Percentiles rank a stretch among this genome's conserved stretches.
Evolutionary conservation across 2,329 filamentous ascomycete species (phyloP).

Genomic region (Epichloe uncinata): DNA sequence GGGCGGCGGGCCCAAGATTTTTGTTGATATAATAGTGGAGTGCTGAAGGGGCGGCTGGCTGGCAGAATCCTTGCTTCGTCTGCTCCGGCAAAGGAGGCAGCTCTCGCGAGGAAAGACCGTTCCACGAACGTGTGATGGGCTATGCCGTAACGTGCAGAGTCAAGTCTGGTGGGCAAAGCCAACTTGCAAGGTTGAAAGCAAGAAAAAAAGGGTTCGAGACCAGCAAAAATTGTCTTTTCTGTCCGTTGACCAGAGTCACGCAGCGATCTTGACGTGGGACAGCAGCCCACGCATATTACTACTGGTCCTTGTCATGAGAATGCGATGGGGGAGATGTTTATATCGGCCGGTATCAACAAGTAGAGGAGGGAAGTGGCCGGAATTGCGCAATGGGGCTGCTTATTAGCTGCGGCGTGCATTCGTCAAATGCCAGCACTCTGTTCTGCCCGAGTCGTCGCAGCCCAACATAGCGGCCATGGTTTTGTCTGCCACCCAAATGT

Average conservation of each 20-base stretch:
- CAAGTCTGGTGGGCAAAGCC: not conserved
- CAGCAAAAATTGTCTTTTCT: not conserved
- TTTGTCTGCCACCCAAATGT: too few relatives aligned
- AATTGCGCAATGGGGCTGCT: not conserved
- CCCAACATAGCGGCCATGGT: not conserved
- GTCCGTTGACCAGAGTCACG: too few relatives aligned
- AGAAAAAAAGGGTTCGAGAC: not conserved
- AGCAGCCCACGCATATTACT: conserved; percentile 2
- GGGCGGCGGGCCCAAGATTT: not conserved
- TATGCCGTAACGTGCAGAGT: not conserved
- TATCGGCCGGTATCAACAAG: not conserved
- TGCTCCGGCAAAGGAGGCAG: too few relatives aligned
- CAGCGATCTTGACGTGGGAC: conserved; percentile 7
- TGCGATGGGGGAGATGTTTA: not conserved
- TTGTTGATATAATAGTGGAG: too few relatives aligned
- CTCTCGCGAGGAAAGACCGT: conserved; percentile 1
- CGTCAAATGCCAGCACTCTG: too few relatives aligned
- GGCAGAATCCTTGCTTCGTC: too few relatives aligned
- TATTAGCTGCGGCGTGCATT: too few relatives aligned
- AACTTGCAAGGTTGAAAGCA: not conserved
- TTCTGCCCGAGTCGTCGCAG: too few relatives aligned
- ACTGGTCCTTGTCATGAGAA: not conserved
- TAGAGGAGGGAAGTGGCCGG: conserved; percentile 2
- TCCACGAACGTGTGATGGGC: not conserved
- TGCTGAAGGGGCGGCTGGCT: too few relatives aligned